Evolutionary conservation across 176 grass and related monocot genomes (phyloP).

Genomic region (Phyllostachys edulis): DNA sequence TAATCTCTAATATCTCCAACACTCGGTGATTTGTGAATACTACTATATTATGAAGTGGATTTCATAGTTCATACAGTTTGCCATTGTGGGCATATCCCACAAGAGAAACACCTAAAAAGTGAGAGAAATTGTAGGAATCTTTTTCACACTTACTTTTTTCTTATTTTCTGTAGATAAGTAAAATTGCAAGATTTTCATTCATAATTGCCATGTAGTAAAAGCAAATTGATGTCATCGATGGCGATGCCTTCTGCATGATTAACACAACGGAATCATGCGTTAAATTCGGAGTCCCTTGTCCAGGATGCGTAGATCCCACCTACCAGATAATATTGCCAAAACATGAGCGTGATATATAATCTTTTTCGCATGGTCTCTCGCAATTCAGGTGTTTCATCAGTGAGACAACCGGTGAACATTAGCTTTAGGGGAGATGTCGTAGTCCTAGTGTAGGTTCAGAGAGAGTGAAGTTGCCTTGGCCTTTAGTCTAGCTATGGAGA

Average conservation of each 20-base stretch:
- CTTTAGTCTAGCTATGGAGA: not conserved
- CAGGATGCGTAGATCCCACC: not conserved
- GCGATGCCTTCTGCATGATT: conserved; percentile 8
- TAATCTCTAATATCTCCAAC: no score
- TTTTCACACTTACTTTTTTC: not conserved
- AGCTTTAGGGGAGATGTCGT: not conserved
- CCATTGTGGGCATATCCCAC: not conserved
- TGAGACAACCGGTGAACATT: not conserved
- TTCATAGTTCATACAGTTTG: not conserved
- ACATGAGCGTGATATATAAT: not conserved
- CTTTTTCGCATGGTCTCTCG: not conserved
- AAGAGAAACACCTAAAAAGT: not conserved
- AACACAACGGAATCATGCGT: not conserved
- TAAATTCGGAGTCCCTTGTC: not conserved
- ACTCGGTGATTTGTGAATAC: conserved; percentile 3
- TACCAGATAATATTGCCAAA: conserved; percentile 8
- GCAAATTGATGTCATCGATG: not conserved
- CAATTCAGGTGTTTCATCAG: conserved; percentile 3
- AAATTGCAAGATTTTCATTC: not conserved
- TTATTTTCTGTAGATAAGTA: not conserved
- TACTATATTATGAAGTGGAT: not conserved
- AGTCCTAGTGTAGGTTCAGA: not conserved
- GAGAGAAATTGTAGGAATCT: not conserved
- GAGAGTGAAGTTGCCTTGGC: not conserved
- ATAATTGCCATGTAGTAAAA: conserved; percentile 16